Percentiles rank a stretch among this genome's conserved stretches.
Conservation (phyloP, 257 asterid species). For the Jaltomata sinuosa region DNA sequence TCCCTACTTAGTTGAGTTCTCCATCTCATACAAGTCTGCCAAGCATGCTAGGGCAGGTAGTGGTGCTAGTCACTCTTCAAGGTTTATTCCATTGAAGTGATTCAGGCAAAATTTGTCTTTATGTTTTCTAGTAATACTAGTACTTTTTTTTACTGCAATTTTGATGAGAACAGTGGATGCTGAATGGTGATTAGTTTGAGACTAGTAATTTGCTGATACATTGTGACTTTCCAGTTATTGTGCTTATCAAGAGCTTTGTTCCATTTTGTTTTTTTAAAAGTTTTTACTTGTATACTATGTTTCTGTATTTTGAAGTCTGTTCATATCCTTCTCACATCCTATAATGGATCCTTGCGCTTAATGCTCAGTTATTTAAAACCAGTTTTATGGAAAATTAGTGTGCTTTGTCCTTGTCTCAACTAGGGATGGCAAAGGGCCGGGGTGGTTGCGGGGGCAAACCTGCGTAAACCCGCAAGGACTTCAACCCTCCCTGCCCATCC, state of each 20-base stretch:
- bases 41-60: slow-evolving; percentile 17
- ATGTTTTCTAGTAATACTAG: background rate
- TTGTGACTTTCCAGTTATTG: background rate
- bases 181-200: background rate
- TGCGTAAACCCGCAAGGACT: no score
- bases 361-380: background rate
- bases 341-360: background rate
- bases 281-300: background rate
- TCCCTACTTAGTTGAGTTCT: slow-evolving; percentile 7
- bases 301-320: background rate
- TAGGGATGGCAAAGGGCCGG: no score
- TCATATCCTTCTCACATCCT: background rate
- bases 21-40: slow-evolving; percentile 14
- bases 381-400: background rate
- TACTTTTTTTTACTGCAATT: background rate
- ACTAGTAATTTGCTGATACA: background rate
- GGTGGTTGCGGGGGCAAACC: no score
- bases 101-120: background rate
- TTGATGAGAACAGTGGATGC: background rate
- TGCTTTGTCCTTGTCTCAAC: background rate
- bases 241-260: background rate
- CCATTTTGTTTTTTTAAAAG: background rate
- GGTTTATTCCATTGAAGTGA: slow-evolving; percentile 18
- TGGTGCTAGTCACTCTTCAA: slow-evolving; percentile 16
- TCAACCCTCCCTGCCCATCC: no score